These are phyloP conservation scores for Arthrobotrys megalospora DNA, from an alignment of 2,329 filamentous ascomycete species.

Conservation along the genomic window DNA sequence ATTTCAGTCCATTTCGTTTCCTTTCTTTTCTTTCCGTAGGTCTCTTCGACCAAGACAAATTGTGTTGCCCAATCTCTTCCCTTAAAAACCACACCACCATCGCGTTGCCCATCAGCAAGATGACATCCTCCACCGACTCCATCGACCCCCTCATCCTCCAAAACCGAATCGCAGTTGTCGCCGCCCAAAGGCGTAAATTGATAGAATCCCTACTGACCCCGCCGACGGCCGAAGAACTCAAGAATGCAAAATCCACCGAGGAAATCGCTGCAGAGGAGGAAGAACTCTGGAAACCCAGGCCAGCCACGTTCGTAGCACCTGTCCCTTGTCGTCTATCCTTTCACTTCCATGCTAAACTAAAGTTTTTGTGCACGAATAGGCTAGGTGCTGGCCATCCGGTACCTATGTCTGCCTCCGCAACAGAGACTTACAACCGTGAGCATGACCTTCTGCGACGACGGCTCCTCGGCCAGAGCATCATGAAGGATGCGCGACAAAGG, in stretches of 20 bases:
- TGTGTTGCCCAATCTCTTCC: not conserved
- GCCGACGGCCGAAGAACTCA: conserved; percentile 64
- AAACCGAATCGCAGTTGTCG: conserved; percentile 72
- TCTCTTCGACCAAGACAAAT: too few species aligned
- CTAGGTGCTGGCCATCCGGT: conserved; percentile 70
- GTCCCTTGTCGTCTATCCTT: not conserved
- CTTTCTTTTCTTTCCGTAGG: too few species aligned
- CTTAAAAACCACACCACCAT: conserved; percentile 8
- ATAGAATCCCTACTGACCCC: conserved; percentile 74
- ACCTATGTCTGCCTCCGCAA: conserved; percentile 67
- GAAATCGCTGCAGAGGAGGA: conserved; percentile 71
- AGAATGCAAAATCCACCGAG: conserved; percentile 68
- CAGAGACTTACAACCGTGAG: conserved; percentile 67
- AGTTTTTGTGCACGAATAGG: conserved; percentile 64
- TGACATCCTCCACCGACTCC: conserved; percentile 22
- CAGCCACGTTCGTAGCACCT: conserved; percentile 70
- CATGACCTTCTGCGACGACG: conserved; percentile 70
- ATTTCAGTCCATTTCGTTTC: too few species aligned
- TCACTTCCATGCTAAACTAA: not conserved
- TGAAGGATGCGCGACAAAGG: conserved; percentile 50
- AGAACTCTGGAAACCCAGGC: conserved; percentile 71
- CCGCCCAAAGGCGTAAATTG: conserved; percentile 72
- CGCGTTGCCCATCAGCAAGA: conserved; percentile 9
- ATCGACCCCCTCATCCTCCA: conserved; percentile 68
- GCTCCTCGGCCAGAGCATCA: conserved; percentile 66